A percentile compares a stretch with the other conserved stretches of the same genome.
Evolutionary conservation across 1,284 basidiomycete genomes (phyloP).

Genomic region (Rhodotorula sp.): DNA sequence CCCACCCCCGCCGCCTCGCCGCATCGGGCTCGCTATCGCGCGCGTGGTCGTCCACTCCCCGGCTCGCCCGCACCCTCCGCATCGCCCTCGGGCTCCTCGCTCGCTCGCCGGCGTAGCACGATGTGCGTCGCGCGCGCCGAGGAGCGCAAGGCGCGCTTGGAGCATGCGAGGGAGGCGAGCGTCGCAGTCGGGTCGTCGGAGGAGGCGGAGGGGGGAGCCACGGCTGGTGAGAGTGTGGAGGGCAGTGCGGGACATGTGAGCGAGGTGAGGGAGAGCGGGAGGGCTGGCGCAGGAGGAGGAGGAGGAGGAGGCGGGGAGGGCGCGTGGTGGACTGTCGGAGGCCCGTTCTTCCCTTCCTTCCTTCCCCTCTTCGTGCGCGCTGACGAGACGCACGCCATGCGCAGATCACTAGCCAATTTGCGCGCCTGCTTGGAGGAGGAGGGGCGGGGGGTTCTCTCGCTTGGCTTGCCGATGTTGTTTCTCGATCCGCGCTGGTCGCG

Average conservation of each 20-base stretch:
- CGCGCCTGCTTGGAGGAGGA: too few species aligned
- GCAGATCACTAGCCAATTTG: not conserved
- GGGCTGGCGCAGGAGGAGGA: not conserved
- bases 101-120: not conserved
- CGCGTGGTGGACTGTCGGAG: not conserved
- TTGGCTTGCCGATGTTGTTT: too few species aligned
- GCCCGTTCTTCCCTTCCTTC: not conserved
- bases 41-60: too few species aligned
- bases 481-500: too few species aligned
- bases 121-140: not conserved
- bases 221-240: not conserved
- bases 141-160: not conserved
- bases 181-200: not conserved
- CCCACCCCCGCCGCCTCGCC: not conserved
- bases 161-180: not conserved
- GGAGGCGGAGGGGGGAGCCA: not conserved
- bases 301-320: not conserved
- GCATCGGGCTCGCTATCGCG: not conserved
- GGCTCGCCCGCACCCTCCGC: not conserved
- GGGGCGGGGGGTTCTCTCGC: too few species aligned
- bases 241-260: not conserved
- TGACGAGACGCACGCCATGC: not conserved
- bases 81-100: not conserved
- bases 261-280: not conserved
- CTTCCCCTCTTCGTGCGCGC: not conserved